Conservation (phyloP, 208 protist genomes). For the Wallacemonas sp. region DNA sequence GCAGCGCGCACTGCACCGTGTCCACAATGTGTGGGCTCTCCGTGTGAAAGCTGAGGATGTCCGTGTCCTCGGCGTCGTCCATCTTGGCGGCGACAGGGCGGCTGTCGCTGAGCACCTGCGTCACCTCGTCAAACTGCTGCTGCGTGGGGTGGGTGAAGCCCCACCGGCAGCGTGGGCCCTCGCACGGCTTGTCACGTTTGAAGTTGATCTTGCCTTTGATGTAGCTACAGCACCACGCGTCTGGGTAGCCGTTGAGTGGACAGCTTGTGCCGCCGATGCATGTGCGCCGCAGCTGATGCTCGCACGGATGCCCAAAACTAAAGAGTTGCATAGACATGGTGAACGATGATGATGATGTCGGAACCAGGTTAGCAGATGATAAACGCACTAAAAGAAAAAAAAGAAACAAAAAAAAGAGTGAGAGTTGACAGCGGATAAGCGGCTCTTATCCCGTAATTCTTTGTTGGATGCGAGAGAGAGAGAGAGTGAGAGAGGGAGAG, state of each 20-base stretch:
- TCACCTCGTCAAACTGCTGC: constrained; percentile 84
- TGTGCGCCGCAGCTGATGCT: constrained; percentile 83
- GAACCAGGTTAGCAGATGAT: too few relatives aligned
- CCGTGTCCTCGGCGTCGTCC: constrained; percentile 74
- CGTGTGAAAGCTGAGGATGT: constrained; percentile 73
- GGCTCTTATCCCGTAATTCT: neutral
- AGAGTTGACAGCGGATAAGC: neutral
- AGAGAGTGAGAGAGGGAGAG: neutral
- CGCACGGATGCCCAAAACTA: constrained; percentile 88
- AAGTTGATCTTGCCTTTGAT: constrained; percentile 93
- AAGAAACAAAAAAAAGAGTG: neutral
- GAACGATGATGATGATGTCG: too few relatives aligned
- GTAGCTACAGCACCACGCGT: constrained; percentile 89
- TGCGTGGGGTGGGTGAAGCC: constrained; percentile 83
- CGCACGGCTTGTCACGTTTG: constrained; percentile 90
- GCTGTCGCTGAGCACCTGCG: constrained; percentile 81
- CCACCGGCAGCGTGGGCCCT: constrained; percentile 84
- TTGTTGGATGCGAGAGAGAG: neutral
- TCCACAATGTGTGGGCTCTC: constrained; percentile 80
- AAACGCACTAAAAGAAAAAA: too few relatives aligned
- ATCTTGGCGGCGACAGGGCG: constrained; percentile 76
- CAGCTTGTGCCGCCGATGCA: constrained; percentile 88
- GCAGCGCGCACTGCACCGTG: constrained; percentile 86
- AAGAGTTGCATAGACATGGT: constrained; percentile 85
- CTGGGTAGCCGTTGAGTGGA: constrained; percentile 86